These are phyloP conservation scores for Cordyceps fumosorosea DNA, from an alignment of 2,329 filamentous ascomycete genomes.

Conservation along the genomic window DNA sequence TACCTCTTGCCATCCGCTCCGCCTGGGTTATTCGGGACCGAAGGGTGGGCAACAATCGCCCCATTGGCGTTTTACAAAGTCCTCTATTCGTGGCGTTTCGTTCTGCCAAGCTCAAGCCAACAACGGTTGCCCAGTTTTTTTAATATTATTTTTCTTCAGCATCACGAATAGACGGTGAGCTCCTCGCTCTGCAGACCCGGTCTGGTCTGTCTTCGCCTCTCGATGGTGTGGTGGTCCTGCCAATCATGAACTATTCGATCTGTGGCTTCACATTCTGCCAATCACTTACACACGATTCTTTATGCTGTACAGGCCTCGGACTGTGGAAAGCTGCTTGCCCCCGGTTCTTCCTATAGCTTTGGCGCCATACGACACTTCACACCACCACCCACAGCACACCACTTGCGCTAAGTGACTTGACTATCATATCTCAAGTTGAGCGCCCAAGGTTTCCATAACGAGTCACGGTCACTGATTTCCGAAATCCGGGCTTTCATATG, in stretches of 20 bases:
- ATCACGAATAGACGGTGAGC: slow-evolving; percentile 1
- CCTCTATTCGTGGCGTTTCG: slow-evolving; percentile 4
- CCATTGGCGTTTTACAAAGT: slow-evolving; percentile 4
- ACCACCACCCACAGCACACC: not conserved
- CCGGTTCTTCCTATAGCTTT: not conserved
- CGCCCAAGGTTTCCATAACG: not conserved
- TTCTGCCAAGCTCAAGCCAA: slow-evolving; percentile 5
- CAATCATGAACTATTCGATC: slow-evolving; percentile 10
- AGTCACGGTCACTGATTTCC: not conserved
- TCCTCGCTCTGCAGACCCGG: not conserved
- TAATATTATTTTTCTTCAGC: not conserved
- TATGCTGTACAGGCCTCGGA: not conserved
- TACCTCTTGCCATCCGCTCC: not conserved
- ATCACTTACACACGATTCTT: not conserved
- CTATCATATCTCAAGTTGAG: not conserved
- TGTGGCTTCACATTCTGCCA: not conserved
- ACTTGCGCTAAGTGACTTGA: not conserved
- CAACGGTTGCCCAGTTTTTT: not conserved
- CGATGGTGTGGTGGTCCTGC: not conserved
- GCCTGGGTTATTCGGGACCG: not conserved
- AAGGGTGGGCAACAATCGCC: slow-evolving; percentile 7
- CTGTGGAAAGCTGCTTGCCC: not conserved
- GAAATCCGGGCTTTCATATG: not conserved
- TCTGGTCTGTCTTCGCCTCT: not conserved
- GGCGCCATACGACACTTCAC: not conserved